phyloP scores from a whole-genome alignment of 2,329 filamentous ascomycete genomes.

The Plectosphaerella plurivora region DNA sequence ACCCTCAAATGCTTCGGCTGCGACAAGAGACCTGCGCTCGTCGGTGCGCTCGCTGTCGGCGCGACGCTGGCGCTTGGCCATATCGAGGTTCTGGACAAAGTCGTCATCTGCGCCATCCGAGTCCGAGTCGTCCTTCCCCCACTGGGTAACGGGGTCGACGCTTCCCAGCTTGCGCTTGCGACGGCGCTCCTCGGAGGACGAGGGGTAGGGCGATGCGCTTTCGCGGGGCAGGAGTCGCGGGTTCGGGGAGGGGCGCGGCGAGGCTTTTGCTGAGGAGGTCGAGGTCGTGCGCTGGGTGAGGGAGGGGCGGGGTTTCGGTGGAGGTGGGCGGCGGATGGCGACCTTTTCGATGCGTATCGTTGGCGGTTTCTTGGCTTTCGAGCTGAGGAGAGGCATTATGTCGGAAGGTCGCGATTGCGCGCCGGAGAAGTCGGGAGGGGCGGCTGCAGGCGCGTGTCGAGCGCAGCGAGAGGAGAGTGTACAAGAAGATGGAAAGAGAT shows the following conservation, averaged over 20 bases:
- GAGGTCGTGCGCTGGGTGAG: slow-evolving; percentile 21
- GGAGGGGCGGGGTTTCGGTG: slow-evolving; percentile 30
- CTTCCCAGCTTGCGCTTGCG: slow-evolving; percentile 12
- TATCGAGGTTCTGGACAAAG: slow-evolving; percentile 28
- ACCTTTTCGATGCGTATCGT: slow-evolving; percentile 50
- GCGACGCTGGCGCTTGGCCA: slow-evolving; percentile 43
- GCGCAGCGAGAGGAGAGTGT: no score
- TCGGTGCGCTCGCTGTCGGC: slow-evolving; percentile 36
- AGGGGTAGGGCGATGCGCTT: slow-evolving; percentile 37
- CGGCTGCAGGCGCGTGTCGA: no score
- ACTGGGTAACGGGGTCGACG: slow-evolving; percentile 14
- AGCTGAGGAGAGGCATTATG: slow-evolving; percentile 30
- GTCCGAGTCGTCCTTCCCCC: slow-evolving; percentile 47
- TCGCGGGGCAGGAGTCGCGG: slow-evolving; percentile 25
- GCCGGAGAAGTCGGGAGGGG: not conserved
- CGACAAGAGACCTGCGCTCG: slow-evolving; percentile 40
- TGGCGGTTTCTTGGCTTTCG: slow-evolving; percentile 43
- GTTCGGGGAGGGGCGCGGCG: slow-evolving; percentile 34
- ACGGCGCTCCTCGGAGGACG: slow-evolving; percentile 18
- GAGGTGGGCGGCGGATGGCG: slow-evolving; percentile 30
- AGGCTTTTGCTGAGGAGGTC: slow-evolving; percentile 26
- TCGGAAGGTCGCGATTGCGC: not conserved
- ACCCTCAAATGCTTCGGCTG: slow-evolving; percentile 39
- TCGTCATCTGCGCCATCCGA: slow-evolving; percentile 45
- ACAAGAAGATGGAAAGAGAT: not conserved